These are phyloP conservation scores for Ophiorrhiza pumila DNA, from an alignment of 257 asterid genomes.

Conservation along the genomic window DNA sequence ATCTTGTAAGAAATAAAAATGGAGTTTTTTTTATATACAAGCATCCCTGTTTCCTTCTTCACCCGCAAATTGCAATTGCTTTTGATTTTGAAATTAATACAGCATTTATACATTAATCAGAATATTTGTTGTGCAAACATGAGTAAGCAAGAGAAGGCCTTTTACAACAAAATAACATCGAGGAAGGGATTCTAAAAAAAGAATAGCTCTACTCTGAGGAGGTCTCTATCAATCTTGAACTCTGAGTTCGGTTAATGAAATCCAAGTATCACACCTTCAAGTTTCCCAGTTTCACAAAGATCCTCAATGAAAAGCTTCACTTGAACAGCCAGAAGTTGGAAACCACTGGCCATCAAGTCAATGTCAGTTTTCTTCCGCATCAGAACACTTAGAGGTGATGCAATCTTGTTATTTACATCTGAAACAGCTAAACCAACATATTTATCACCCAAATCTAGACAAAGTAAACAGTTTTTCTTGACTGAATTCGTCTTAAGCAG, in stretches of 20 bases:
- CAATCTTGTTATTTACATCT: constrained; percentile 51
- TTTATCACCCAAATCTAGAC: constrained; percentile 91
- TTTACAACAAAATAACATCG: not conserved
- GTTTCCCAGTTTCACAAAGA: constrained; percentile 62
- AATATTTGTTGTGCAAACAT: too few species aligned
- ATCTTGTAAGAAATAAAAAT: too few species aligned
- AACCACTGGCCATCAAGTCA: constrained; percentile 65
- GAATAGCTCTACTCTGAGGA: constrained; percentile 1
- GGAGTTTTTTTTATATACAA: too few species aligned
- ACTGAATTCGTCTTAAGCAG: constrained; percentile 44
- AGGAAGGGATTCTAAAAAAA: not conserved
- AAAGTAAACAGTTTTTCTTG: constrained; percentile 56
- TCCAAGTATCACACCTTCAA: constrained; percentile 67
- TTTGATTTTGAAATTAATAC: not conserved
- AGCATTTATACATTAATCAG: not conserved
- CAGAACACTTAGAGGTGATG: constrained; percentile 77
- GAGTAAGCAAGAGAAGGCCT: not conserved
- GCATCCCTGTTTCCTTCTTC: not conserved
- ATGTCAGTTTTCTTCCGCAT: constrained; percentile 57
- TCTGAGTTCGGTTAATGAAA: constrained; percentile 40
- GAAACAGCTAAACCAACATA: constrained; percentile 88
- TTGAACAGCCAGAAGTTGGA: constrained; percentile 59
- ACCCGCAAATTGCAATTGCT: not conserved
- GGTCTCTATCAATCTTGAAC: constrained; percentile 18
- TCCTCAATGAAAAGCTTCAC: constrained; percentile 63